Evolutionary conservation across 2,329 filamentous ascomycete genomes (phyloP).

Genomic region (Saccharata proteae): DNA sequence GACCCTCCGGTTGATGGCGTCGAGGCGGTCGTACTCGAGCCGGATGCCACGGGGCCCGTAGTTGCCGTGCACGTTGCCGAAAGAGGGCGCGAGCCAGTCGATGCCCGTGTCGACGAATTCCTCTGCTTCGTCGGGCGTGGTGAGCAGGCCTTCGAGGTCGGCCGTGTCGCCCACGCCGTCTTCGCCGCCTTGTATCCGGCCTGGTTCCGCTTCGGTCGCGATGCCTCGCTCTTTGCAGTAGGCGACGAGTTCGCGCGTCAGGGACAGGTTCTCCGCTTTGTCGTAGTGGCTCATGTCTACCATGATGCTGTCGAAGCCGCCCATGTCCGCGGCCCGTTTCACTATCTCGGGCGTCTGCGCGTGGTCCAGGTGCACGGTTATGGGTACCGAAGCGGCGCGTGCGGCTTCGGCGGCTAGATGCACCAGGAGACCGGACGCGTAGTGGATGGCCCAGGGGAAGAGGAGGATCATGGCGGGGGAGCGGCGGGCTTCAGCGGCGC

Average conservation of each 20-base stretch:
- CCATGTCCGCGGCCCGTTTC: constrained; percentile 42
- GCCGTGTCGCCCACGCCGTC: constrained; percentile 60
- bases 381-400: constrained; percentile 44
- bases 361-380: constrained; percentile 55
- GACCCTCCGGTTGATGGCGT: constrained; percentile 37
- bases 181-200: constrained; percentile 60
- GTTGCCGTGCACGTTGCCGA: constrained; percentile 55
- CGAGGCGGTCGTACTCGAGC: constrained; percentile 46
- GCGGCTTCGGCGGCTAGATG: constrained; percentile 43
- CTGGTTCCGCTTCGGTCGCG: constrained; percentile 59
- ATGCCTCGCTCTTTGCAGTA: constrained; percentile 56
- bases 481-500: constrained; percentile 54
- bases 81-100: constrained; percentile 61
- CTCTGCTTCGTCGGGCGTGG: constrained; percentile 55
- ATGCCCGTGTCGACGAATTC: constrained; percentile 62
- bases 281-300: constrained; percentile 66
- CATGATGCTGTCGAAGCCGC: constrained; percentile 56
- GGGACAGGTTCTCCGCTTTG: constrained; percentile 54
- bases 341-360: constrained; percentile 52
- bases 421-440: constrained; percentile 41
- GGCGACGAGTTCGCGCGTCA: constrained; percentile 49
- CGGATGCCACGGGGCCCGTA: constrained; percentile 22
- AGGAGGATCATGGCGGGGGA: constrained; percentile 61
- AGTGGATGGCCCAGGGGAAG: constrained; percentile 63
- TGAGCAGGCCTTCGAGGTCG: constrained; percentile 51